Evolutionary conservation across 139 green algal species (phyloP).

Genomic region (Chlorokybus atmophyticus): DNA sequence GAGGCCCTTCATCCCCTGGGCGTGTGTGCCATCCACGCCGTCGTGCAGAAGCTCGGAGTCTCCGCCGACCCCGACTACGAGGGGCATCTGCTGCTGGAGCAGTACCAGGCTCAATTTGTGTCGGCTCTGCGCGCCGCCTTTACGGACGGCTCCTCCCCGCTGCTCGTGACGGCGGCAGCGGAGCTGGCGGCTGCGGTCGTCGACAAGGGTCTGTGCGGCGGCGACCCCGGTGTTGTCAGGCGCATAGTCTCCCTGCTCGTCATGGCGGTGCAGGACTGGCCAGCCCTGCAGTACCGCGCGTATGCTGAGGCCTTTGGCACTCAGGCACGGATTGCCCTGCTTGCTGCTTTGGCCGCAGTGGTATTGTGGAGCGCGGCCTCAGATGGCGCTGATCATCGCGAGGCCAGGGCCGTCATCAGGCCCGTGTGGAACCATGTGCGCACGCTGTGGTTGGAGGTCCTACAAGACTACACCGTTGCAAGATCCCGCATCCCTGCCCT

Average conservation of each 20-base stretch:
- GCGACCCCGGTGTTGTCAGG: no score
- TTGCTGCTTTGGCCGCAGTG: no score
- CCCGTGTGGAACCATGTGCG: neutral
- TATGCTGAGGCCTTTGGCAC: no score
- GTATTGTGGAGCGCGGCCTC: no score
- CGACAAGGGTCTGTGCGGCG: no score
- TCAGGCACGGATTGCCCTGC: no score
- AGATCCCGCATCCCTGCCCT: neutral
- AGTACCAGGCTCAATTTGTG: conserved; percentile 30
- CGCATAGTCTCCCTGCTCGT: no score
- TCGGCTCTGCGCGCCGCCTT: conserved; percentile 16
- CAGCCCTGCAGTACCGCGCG: no score
- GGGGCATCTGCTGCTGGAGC: conserved; percentile 30
- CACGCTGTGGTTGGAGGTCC: neutral
- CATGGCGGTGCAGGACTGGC: no score
- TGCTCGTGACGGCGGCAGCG: conserved; percentile 7
- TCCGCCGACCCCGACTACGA: conserved; percentile 29
- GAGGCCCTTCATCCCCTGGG: conserved; percentile 28
- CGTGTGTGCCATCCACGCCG: conserved; percentile 12
- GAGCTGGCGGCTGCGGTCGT: conserved; percentile 9
- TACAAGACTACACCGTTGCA: neutral
- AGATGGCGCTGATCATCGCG: no score
- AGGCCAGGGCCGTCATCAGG: neutral
- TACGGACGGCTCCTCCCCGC: conserved; percentile 3
- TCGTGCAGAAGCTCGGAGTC: conserved; percentile 20